Conservation (phyloP, 805 yeast species). For the Starmerella sp. region DNA sequence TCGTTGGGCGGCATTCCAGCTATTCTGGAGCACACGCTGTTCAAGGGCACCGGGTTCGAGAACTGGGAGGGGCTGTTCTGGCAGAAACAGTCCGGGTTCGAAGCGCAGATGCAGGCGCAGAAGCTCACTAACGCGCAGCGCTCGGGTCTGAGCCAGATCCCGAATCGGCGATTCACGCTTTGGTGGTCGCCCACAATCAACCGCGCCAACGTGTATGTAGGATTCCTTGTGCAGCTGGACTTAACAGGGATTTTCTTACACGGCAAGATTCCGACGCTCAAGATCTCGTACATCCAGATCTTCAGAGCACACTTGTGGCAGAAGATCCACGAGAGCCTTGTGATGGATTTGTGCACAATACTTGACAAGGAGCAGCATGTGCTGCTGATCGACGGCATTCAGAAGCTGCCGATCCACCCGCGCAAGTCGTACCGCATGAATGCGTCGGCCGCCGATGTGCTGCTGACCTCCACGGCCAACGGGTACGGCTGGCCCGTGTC, state of each 20-base stretch:
- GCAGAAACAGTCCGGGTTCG: constrained; percentile 97
- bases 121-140: constrained; percentile 95
- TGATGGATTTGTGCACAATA: constrained; percentile 85
- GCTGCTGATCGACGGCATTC: constrained; percentile 71
- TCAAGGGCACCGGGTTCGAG: constrained; percentile 94
- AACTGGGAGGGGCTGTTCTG: constrained; percentile 98
- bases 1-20: constrained; percentile 97
- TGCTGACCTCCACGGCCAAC: constrained; percentile 37
- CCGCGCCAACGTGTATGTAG: constrained; percentile 95
- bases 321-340: constrained; percentile 91
- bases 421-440: constrained; percentile 95
- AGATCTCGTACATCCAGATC: constrained; percentile 88
- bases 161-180: constrained; percentile 88
- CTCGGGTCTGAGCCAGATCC: constrained; percentile 93
- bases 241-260: constrained; percentile 93
- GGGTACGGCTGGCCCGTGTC: constrained; percentile 50
- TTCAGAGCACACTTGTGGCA: constrained; percentile 99
- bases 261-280: constrained; percentile 94
- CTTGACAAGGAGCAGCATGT: constrained; percentile 78
- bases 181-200: constrained; percentile 99
- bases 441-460: constrained; percentile 86
- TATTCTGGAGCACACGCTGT: constrained; percentile 84
- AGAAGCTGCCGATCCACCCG: constrained; percentile 89
- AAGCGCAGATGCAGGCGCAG: constrained; percentile 87
- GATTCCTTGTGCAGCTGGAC: constrained; percentile 90